Evolutionary conservation across 2,329 filamentous ascomycete genomes (phyloP).

Genomic region (Laburnicola sp.): DNA sequence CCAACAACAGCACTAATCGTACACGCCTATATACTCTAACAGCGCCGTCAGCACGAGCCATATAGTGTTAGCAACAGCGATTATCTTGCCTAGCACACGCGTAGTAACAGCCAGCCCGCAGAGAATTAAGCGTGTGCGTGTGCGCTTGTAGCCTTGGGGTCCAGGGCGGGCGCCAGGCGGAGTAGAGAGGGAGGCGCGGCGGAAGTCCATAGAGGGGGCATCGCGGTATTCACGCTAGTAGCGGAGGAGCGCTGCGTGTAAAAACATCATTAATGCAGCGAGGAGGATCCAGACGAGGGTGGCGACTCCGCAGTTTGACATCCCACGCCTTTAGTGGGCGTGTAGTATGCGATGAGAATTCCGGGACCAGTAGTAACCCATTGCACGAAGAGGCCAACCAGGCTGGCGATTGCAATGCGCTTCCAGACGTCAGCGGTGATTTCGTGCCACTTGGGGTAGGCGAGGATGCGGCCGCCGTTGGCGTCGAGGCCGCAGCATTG

Average conservation of each 20-base stretch:
- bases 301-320: conserved; percentile 20
- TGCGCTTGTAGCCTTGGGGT: conserved; percentile 13
- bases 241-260: conserved; percentile 21
- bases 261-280: conserved; percentile 17
- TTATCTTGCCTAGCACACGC: conserved; percentile 20
- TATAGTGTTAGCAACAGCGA: conserved; percentile 21
- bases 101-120: conserved; percentile 20
- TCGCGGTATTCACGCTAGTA: conserved; percentile 22
- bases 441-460: conserved; percentile 24
- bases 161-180: background rate
- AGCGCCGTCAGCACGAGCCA: conserved; percentile 24
- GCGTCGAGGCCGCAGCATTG: conserved; percentile 22
- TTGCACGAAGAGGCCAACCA: conserved; percentile 24
- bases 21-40: conserved; percentile 22
- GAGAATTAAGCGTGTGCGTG: conserved; percentile 11
- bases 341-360: conserved; percentile 25
- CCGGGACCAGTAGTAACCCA: conserved; percentile 27
- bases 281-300: conserved; percentile 23
- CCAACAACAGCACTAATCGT: conserved; percentile 26
- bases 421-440: conserved; percentile 20
- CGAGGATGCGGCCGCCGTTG: conserved; percentile 13
- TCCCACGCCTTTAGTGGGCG: conserved; percentile 24
- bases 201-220: conserved; percentile 19
- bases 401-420: conserved; percentile 17
- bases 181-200: conserved; percentile 1